Evolutionary conservation across 2,329 filamentous ascomycete genomes (phyloP), one percentile per base, ranked within the genome.

Genomic region (Alternaria triticimaculans): DNA sequence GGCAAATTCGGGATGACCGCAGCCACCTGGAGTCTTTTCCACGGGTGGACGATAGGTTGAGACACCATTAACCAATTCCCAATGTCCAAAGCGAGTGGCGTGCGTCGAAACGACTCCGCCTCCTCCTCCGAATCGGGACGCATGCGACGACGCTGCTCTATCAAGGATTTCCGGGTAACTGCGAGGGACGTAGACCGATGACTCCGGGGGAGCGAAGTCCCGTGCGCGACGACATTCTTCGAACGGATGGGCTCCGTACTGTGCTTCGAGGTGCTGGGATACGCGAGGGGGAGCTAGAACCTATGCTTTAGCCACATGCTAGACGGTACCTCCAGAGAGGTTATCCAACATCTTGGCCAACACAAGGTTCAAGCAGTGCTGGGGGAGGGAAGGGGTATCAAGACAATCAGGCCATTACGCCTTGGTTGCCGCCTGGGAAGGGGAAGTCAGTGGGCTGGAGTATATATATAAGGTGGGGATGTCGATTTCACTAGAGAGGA

Each of bases 391-490:
- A 25, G 33, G 37, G 44, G 25, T 58, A 18, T 64, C 44, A 69
- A 28, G 37, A 48, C 44, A 65, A 62, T 79, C 76, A 79, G 61
- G 76, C 77, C 76, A 79, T 79, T 28, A 79, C 70, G 64, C 76
- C 71, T 71, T 72, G 66, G 55, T 74, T 75, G 60, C 78, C 78
- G 60, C 78, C 78, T 80, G 69, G 55, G 48, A 41, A 46, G 21
- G 43, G 21, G 56, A 58, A 53, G 64, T 79, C 28, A 79, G 75
- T 69, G 49, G 48, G 67, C 55, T 64, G 58, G 61, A 57, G 64
- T 63, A 72, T 66, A 69, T 65, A 63, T 62, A 60, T 59, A 50
- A 55, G 43, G 44, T 59, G 46, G 43, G 46, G 11, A 43, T 37
- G 41, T 25, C 33, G 21, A 55, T 41, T 58, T 33, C 60, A 51